Conservation (phyloP, 2,329 filamentous ascomycete genomes). For the Beauveria asiatica region DNA sequence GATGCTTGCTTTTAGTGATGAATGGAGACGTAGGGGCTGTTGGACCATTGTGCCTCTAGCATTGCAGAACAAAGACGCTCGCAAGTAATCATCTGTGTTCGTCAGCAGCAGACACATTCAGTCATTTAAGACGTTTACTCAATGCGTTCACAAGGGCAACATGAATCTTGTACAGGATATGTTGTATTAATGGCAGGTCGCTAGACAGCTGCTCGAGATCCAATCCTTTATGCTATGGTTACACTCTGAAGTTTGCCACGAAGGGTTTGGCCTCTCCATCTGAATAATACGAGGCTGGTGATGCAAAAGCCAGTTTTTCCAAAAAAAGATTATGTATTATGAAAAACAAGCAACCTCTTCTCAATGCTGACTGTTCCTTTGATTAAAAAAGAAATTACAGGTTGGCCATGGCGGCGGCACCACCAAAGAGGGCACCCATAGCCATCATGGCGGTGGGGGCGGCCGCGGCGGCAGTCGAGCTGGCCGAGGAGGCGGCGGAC, state of each 20-base stretch:
- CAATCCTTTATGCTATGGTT: neutral
- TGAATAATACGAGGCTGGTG: neutral
- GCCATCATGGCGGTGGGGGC: conserved; percentile 35
- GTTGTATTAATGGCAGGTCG: neutral
- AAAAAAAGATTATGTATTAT: conserved; percentile 6
- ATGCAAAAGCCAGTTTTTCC: neutral
- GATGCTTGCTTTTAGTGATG: neutral
- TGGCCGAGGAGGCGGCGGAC: conserved; percentile 12
- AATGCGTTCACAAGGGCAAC: too few species aligned
- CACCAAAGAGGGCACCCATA: conserved; percentile 38
- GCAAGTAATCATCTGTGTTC: too few species aligned
- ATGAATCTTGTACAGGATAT: neutral
- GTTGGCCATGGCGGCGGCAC: conserved; percentile 36
- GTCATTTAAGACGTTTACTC: too few species aligned
- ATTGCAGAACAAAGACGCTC: too few species aligned
- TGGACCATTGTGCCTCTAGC: too few species aligned
- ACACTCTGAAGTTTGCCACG: neutral
- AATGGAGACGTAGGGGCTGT: neutral
- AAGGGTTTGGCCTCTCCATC: neutral
- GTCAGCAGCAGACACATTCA: too few species aligned
- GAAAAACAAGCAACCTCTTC: neutral
- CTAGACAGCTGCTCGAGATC: neutral
- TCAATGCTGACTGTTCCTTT: neutral
- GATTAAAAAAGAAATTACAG: conserved; percentile 24
- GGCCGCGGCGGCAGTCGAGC: conserved; percentile 18